Evolutionary conservation across 2,329 filamentous ascomycete species (phyloP), one percentile per base, ranked within the genome.

Genomic region (Penicillium sp.): DNA sequence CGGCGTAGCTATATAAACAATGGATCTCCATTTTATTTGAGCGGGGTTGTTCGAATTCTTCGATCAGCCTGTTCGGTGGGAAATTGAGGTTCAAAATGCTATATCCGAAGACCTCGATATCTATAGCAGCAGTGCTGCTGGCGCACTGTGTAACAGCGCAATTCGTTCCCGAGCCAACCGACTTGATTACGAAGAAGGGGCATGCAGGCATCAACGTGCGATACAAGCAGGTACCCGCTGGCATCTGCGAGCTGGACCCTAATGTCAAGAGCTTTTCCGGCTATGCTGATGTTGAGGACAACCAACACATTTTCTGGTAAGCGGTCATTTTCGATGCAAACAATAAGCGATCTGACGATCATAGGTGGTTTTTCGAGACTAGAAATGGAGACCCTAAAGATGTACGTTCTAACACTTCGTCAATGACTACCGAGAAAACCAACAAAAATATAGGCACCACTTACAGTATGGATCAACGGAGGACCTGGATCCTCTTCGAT

Each of bases 401-500:
- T 18, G 54, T 55, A 46, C 1, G 40, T 42, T 15, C 7, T 3
- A 39, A 10, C 6, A n/a, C 15, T 20, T 10, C 9, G 24, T 24
- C 18, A 6, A 12, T 3, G n/a, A n/a, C 10, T 2, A 3, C 10
- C 3, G 4, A 9, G n/a, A 9, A 4, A n/a, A 15, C 38, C 37
- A 3, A 37, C 15, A 37, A 7, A 8, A 13, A 37, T 32, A 1
- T 4, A 52, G 54, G 49, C 54, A 27, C 54, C 54, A n/a, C 49
- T 69, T 33, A 59, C 56, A 4, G 55, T 62, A 15, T 59, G 59
- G 59, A 58, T 61, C 37, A 61, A 61, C 33, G 58, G 58, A 25
- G 58, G 58, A 7, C 58, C 58, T 3, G 58, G 66, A 0, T 66
- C 60, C 13, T 65, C 62, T 15, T 66, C 64, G 6, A 67, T 68